phyloP scores from a whole-genome alignment of 2,329 filamentous ascomycete species.

The Samsoniella hepiali region DNA sequence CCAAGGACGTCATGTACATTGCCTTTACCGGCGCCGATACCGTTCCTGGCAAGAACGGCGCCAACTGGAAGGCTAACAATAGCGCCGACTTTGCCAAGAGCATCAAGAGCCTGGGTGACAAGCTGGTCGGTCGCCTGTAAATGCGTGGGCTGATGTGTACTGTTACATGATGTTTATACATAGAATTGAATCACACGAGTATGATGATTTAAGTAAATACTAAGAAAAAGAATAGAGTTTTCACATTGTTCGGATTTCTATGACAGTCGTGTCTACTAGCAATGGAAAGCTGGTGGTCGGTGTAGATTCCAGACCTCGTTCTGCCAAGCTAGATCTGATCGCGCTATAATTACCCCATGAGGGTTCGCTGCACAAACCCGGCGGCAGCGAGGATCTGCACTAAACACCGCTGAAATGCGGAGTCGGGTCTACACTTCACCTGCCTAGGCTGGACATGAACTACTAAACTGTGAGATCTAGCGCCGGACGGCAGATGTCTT shows the following conservation, averaged over 20 bases:
- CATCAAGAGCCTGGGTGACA: slow-evolving; percentile 44
- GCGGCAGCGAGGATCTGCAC: not conserved
- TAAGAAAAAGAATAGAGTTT: not conserved
- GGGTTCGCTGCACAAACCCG: not conserved
- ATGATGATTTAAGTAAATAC: not conserved
- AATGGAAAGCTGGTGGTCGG: not conserved
- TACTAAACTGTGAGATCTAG: no score
- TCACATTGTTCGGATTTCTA: not conserved
- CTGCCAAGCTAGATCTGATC: not conserved
- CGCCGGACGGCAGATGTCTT: no score
- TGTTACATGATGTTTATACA: not conserved
- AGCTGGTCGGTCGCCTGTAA: slow-evolving; percentile 33
- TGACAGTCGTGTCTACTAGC: not conserved
- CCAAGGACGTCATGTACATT: slow-evolving; percentile 55
- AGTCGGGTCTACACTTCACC: not conserved
- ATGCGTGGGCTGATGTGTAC: not conserved
- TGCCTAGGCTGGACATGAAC: not conserved
- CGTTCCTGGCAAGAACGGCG: slow-evolving; percentile 46
- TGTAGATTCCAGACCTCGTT: no score
- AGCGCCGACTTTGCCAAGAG: slow-evolving; percentile 46
- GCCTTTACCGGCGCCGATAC: slow-evolving; percentile 51
- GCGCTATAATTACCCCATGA: not conserved
- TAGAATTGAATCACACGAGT: not conserved
- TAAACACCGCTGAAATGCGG: no score
- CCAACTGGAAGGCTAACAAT: slow-evolving; percentile 47